Percentiles rank a stretch among this genome's conserved stretches.
These are phyloP conservation scores for Spongiforma sp. DNA, from an alignment of 1,284 basidiomycete genomes.

Conservation along the genomic window DNA sequence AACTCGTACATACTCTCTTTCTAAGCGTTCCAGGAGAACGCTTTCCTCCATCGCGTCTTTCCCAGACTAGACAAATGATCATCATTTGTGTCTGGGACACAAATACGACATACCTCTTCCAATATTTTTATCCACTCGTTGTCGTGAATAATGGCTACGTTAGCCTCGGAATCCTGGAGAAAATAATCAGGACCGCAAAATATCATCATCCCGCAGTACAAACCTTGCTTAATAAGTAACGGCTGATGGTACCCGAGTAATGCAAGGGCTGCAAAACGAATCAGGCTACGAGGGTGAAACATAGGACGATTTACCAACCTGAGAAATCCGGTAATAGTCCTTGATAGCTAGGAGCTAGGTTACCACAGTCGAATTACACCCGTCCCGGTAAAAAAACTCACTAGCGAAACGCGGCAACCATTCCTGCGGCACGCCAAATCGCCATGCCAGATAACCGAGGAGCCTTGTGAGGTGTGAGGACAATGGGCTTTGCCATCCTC, in stretches of 20 bases:
- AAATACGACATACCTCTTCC: too few relatives aligned
- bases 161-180: not conserved
- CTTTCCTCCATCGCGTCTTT: not conserved
- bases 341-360: not conserved
- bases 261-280: not conserved
- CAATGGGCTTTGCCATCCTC: not conserved
- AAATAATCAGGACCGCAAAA: not conserved
- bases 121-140: not conserved
- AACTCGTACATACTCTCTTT: not conserved
- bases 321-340: not conserved
- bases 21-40: not conserved
- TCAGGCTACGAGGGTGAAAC: not conserved
- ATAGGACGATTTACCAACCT: not conserved
- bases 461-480: not conserved
- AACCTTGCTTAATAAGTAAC: conserved; percentile 4
- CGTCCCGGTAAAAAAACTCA: not conserved
- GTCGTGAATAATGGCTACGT: conserved; percentile 2
- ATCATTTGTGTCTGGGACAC: not conserved
- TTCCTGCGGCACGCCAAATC: not conserved
- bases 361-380: not conserved
- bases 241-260: too few relatives aligned
- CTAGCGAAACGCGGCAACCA: not conserved
- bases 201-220: not conserved
- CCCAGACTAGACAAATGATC: not conserved
- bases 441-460: not conserved